Conservation (phyloP, 257 asterid genomes). For the Ilex asprella region DNA sequence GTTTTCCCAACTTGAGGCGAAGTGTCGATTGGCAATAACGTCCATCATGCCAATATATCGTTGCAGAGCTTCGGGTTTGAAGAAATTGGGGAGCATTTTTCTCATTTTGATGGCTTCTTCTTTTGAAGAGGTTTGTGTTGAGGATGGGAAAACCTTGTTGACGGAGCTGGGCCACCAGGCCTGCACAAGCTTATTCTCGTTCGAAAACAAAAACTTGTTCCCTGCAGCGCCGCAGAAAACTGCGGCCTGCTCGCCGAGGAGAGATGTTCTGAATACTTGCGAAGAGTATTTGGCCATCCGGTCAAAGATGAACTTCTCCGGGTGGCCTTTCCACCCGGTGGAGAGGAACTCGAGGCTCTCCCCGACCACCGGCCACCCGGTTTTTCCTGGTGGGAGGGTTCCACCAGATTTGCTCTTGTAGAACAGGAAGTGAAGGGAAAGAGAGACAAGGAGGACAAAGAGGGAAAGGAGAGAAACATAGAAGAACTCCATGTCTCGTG, state of each 20-base stretch:
- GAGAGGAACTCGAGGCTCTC: conserved; percentile 47
- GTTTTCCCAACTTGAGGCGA: conserved; percentile 40
- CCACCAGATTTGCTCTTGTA: conserved; percentile 27
- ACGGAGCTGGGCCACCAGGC: conserved; percentile 52
- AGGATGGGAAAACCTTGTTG: conserved; percentile 42
- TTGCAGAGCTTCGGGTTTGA: conserved; percentile 54
- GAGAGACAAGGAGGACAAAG: conserved; percentile 30
- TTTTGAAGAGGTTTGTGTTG: conserved; percentile 31
- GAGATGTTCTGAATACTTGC: conserved; percentile 40
- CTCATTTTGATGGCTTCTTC: conserved; percentile 47
- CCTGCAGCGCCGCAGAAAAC: conserved; percentile 47
- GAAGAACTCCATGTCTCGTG: conserved; percentile 41
- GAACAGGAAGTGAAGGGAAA: conserved; percentile 52
- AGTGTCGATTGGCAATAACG: conserved; percentile 32
- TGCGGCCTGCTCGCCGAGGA: conserved; percentile 37
- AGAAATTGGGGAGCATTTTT: conserved; percentile 46
- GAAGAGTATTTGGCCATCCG: conserved; percentile 38
- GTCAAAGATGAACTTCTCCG: conserved; percentile 42
- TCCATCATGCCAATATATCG: conserved; percentile 61
- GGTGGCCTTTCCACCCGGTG: conserved; percentile 41
- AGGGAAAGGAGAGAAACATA: conserved; percentile 43
- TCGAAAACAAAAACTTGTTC: conserved; percentile 49
- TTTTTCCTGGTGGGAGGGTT: conserved; percentile 38
- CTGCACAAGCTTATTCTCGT: conserved; percentile 56
- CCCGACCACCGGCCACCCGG: conserved; percentile 55